phyloP scores from a whole-genome alignment of 805 yeast genomes.

The Nakazawaea wickerhamii region DNA sequence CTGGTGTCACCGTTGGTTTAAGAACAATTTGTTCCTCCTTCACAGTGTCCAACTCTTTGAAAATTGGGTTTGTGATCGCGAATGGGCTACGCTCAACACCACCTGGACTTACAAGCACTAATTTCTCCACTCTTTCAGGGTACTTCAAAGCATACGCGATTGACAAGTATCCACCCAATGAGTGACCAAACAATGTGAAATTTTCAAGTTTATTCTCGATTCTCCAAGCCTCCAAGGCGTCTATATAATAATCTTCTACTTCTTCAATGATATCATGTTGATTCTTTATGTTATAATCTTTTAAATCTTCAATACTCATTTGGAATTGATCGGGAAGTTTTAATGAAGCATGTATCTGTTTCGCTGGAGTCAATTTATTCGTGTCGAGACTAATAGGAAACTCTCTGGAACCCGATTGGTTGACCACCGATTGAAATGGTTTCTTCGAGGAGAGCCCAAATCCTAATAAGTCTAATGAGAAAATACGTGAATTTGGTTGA shows the following conservation, averaged over 20 bases:
- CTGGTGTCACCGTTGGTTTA: constrained; percentile 38
- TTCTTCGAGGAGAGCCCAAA: constrained; percentile 53
- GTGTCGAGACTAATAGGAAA: constrained; percentile 22
- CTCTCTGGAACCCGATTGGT: constrained; percentile 14
- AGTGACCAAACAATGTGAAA: constrained; percentile 68
- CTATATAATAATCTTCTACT: constrained; percentile 52
- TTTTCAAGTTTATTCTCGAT: constrained; percentile 37
- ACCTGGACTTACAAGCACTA: constrained; percentile 67
- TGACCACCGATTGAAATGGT: constrained; percentile 25
- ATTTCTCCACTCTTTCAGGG: constrained; percentile 46
- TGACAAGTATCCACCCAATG: constrained; percentile 74
- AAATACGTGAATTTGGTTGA: constrained; percentile 23
- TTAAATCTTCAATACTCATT: constrained; percentile 19
- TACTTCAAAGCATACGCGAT: constrained; percentile 55
- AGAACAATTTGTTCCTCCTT: constrained; percentile 14
- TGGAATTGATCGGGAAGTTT: constrained; percentile 19
- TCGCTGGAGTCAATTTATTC: constrained; percentile 15
- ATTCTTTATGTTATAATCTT: constrained; percentile 31
- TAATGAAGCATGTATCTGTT: constrained; percentile 22
- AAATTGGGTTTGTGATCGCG: constrained; percentile 43
- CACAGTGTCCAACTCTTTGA: constrained; percentile 8
- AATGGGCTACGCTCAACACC: constrained; percentile 70
- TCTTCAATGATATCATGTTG: constrained; percentile 34
- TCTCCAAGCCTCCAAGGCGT: constrained; percentile 66
- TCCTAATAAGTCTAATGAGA: constrained; percentile 45